These are phyloP conservation scores for Dendrostoma leiphaemia DNA, from an alignment of 2,329 filamentous ascomycete genomes.

Conservation along the genomic window DNA sequence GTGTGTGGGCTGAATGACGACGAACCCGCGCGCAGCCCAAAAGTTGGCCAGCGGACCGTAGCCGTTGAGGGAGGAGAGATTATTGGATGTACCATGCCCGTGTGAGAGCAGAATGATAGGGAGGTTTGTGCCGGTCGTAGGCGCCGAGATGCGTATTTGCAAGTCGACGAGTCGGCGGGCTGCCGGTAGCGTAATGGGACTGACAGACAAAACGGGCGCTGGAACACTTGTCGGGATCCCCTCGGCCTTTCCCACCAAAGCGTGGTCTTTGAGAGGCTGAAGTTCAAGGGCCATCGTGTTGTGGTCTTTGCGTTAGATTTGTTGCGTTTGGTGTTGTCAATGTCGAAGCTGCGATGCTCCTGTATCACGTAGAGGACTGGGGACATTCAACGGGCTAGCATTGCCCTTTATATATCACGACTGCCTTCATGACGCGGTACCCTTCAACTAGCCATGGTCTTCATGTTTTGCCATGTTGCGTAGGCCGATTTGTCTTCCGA, in stretches of 20 bases:
- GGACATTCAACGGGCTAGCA: too few relatives aligned
- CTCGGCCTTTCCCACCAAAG: slow-evolving; percentile 25
- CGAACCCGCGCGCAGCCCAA: slow-evolving; percentile 40
- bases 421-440: too few relatives aligned
- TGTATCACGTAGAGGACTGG: too few relatives aligned
- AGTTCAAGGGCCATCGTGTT: too few relatives aligned
- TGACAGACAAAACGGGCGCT: slow-evolving; percentile 30
- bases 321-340: too few relatives aligned
- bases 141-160: slow-evolving; percentile 35
- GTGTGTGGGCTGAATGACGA: slow-evolving; percentile 42
- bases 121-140: slow-evolving; percentile 29
- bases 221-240: slow-evolving; percentile 31
- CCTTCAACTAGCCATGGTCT: too few relatives aligned
- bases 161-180: slow-evolving; percentile 28
- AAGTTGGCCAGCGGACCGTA: slow-evolving; percentile 40
- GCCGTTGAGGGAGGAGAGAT: slow-evolving; percentile 40
- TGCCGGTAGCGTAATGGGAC: slow-evolving; percentile 28
- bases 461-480: too few relatives aligned
- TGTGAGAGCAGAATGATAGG: slow-evolving; percentile 41
- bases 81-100: slow-evolving; percentile 36
- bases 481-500: too few relatives aligned
- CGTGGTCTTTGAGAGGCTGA: too few relatives aligned
- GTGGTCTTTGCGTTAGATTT: too few relatives aligned
- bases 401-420: too few relatives aligned
- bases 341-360: too few relatives aligned